Percentiles rank a stretch among this genome's conserved stretches.
These are phyloP conservation scores for Xylariales sp. DNA, from an alignment of 2,329 filamentous ascomycete genomes.

Conservation along the genomic window DNA sequence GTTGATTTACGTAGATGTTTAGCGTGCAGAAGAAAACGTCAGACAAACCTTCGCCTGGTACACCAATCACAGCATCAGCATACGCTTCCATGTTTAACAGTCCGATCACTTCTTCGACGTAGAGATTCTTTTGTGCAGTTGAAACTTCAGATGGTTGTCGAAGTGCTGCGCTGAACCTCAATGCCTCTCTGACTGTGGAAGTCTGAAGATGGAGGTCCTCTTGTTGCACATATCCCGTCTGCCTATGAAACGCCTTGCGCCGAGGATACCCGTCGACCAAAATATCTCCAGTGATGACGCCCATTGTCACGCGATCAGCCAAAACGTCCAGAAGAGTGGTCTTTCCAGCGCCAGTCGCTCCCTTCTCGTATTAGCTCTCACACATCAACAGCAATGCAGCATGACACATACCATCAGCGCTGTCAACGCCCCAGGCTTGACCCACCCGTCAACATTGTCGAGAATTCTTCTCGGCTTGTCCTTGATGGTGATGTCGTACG, in stretches of 20 bases:
- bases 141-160: constrained; percentile 56
- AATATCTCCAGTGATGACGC: constrained; percentile 70
- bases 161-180: constrained; percentile 61
- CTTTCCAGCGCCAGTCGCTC: constrained; percentile 89
- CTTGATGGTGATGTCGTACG: constrained; percentile 50
- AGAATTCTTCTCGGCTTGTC: constrained; percentile 67
- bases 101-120: constrained; percentile 64
- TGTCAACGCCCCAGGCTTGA: constrained; percentile 86
- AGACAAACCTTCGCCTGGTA: constrained; percentile 40
- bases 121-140: constrained; percentile 58
- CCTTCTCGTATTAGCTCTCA: constrained; percentile 28
- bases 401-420: constrained; percentile 67
- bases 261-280: constrained; percentile 69
- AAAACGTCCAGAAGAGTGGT: constrained; percentile 52
- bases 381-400: too few relatives aligned
- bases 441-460: constrained; percentile 86
- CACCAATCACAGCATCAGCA: constrained; percentile 60
- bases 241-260: constrained; percentile 72
- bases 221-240: constrained; percentile 66
- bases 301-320: constrained; percentile 18
- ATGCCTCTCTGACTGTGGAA: constrained; percentile 60
- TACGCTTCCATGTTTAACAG: constrained; percentile 65
- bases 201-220: constrained; percentile 64
- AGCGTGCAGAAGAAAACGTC: too few relatives aligned
- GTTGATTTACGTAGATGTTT: too few relatives aligned